Percentiles rank a stretch among this genome's conserved stretches.
Conservation (phyloP, 345 rosid species). For the Heritiera fomes region DNA sequence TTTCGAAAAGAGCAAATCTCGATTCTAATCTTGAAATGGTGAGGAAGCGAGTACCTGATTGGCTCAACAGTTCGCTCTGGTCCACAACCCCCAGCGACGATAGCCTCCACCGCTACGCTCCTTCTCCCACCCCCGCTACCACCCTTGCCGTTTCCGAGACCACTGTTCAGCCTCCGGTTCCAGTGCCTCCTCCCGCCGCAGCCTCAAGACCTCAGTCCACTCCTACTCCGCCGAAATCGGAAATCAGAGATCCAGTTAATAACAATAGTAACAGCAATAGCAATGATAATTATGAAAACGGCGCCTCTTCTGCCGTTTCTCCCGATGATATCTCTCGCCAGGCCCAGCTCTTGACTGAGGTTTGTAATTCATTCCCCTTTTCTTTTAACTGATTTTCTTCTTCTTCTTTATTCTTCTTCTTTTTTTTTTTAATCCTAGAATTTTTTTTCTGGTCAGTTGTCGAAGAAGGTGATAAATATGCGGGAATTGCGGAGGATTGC, state of each 20-base stretch:
- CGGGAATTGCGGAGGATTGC: slow-evolving; percentile 78
- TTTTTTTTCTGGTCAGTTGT: slow-evolving; percentile 43
- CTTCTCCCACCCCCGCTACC: slow-evolving; percentile 25
- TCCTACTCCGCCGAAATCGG: slow-evolving; percentile 44
- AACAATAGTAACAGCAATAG: slow-evolving; percentile 16
- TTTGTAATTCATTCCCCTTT: slow-evolving; percentile 23
- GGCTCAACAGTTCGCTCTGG: slow-evolving; percentile 98
- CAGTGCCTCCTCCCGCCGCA: slow-evolving; percentile 42
- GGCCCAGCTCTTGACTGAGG: slow-evolving; percentile 83
- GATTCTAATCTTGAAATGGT: slow-evolving; percentile 47
- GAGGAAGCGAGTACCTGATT: slow-evolving; percentile 88
- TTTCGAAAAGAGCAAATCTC: slow-evolving; percentile 4
- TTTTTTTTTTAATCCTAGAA: not conserved
- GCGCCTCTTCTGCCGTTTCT: slow-evolving; percentile 37
- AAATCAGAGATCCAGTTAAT: slow-evolving; percentile 34
- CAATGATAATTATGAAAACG: slow-evolving; percentile 34
- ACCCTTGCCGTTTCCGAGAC: slow-evolving; percentile 33
- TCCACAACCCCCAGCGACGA: slow-evolving; percentile 55
- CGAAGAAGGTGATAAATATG: slow-evolving; percentile 78
- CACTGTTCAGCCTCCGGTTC: slow-evolving; percentile 35
- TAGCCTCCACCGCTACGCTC: slow-evolving; percentile 34
- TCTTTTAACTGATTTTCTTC: not conserved
- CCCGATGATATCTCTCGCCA: slow-evolving; percentile 73
- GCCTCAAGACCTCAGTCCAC: slow-evolving; percentile 35
- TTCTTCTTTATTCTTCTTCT: not conserved